Conservation (phyloP, 176 grass and related monocot genomes). For the Avena eriantha region DNA sequence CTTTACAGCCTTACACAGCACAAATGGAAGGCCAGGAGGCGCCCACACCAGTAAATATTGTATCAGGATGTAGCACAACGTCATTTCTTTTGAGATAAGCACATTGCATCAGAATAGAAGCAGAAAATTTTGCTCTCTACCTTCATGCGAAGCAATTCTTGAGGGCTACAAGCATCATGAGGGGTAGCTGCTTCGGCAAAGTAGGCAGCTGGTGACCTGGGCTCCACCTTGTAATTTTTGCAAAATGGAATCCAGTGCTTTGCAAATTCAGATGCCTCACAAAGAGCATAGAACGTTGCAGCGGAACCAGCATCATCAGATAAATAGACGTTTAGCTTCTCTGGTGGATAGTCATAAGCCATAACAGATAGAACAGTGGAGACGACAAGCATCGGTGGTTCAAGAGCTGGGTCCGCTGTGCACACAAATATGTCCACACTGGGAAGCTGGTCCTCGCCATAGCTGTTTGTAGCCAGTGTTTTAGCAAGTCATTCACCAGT, state of each 20-base stretch:
- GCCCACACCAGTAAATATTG: background rate
- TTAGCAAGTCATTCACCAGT: background rate
- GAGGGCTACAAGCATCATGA: slow-evolving; percentile 25
- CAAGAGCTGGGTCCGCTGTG: slow-evolving; percentile 62
- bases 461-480: slow-evolving; percentile 35
- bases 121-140: slow-evolving; percentile 37
- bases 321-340: slow-evolving; percentile 76
- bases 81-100: slow-evolving; percentile 10
- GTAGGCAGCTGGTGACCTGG: slow-evolving; percentile 72
- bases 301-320: slow-evolving; percentile 69
- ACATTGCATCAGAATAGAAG: slow-evolving; percentile 5
- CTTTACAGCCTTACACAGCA: slow-evolving; percentile 14
- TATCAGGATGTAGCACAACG: background rate
- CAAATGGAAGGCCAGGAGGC: background rate
- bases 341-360: slow-evolving; percentile 74
- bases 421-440: slow-evolving; percentile 82
- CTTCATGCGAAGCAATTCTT: slow-evolving; percentile 64
- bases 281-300: slow-evolving; percentile 61
- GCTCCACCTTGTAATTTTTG: slow-evolving; percentile 62
- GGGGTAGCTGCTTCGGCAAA: slow-evolving; percentile 43
- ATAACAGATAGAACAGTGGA: slow-evolving; percentile 75
- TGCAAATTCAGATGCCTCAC: slow-evolving; percentile 75
- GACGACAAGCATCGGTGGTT: slow-evolving; percentile 76
- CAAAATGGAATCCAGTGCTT: slow-evolving; percentile 80
- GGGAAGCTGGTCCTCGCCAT: slow-evolving; percentile 47